Evolutionary conservation across 2,329 filamentous ascomycete genomes (phyloP).

Genomic region (Fusarium mundagurra): DNA sequence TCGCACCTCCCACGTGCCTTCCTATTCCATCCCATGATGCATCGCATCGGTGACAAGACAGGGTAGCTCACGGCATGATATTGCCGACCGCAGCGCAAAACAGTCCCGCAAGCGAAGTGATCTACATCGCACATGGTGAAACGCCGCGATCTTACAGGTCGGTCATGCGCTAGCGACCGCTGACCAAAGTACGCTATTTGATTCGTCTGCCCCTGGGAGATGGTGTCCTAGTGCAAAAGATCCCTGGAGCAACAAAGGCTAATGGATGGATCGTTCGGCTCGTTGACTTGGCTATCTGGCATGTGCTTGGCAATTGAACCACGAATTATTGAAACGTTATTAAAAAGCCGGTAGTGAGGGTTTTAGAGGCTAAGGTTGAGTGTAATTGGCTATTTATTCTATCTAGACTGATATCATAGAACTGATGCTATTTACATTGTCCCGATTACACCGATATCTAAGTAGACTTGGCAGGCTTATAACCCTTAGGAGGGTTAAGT

Average conservation of each 20-base stretch:
- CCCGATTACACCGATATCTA: not conserved
- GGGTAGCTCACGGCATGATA: constrained; percentile 16
- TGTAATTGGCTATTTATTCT: not conserved
- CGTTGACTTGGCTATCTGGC: constrained; percentile 3
- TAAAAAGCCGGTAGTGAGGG: rapidly evolving
- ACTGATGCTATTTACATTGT: not conserved
- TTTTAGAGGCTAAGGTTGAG: rapidly evolving
- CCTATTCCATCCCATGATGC: not conserved
- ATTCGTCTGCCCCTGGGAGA: constrained; percentile 10
- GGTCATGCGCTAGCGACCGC: not conserved
- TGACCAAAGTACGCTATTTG: not conserved
- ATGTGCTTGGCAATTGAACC: not conserved
- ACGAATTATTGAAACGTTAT: not conserved
- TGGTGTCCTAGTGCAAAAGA: not conserved
- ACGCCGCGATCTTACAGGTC: constrained; percentile 13
- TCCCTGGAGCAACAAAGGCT: not conserved
- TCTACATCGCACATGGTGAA: constrained; percentile 28
- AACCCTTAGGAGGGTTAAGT: constrained; percentile 54
- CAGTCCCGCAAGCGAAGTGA: not conserved
- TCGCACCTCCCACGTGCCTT: not conserved
- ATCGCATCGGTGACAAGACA: constrained; percentile 11
- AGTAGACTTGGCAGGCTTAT: constrained; percentile 39
- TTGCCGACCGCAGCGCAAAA: not conserved
- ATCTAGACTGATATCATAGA: not conserved
- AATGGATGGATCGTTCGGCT: not conserved